phyloP scores from a whole-genome alignment of 495 filamentous ascomycete species.

The Penicillium fimorum region DNA sequence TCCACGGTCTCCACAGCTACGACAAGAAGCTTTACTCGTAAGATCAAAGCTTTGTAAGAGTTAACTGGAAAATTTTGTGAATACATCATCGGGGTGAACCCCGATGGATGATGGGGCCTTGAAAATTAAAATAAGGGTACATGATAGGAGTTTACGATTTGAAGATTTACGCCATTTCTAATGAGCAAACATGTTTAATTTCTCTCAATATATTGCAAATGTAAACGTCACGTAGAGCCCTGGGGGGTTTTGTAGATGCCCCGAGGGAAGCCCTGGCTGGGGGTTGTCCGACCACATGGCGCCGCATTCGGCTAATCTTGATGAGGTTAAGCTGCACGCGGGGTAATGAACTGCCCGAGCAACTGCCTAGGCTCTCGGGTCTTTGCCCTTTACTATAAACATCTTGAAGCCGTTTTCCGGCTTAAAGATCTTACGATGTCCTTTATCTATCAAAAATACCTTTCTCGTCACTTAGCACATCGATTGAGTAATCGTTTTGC shows the following conservation, averaged over 20 bases:
- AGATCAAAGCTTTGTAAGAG: slow-evolving; percentile 18
- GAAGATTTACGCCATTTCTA: slow-evolving; percentile 33
- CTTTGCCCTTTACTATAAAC: slow-evolving; percentile 19
- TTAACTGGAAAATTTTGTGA: slow-evolving; percentile 23
- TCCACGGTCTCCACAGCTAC: slow-evolving; percentile 94
- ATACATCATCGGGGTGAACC: slow-evolving; percentile 24
- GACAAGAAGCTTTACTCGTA: slow-evolving; percentile 99
- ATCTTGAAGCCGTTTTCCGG: not conserved
- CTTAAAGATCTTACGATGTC: slow-evolving; percentile 15
- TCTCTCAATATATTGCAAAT: not conserved
- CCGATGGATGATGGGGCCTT: slow-evolving; percentile 40
- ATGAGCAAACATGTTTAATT: slow-evolving; percentile 20
- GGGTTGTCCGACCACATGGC: slow-evolving; percentile 19
- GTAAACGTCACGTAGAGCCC: not conserved
- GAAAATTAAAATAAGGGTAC: slow-evolving; percentile 39
- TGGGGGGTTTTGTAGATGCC: not conserved
- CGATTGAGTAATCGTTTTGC: not conserved
- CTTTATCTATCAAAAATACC: not conserved
- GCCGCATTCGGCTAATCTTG: slow-evolving; percentile 19
- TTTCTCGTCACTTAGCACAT: slow-evolving; percentile 11
- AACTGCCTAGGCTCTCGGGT: slow-evolving; percentile 31
- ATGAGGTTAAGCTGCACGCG: slow-evolving; percentile 24
- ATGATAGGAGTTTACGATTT: slow-evolving; percentile 30
- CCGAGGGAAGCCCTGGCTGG: too few species aligned
- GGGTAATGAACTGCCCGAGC: slow-evolving; percentile 22